Base-by-base conservation (phyloP, 148 eudicot genomes). In the Vaccinium corymbosum region DNA sequence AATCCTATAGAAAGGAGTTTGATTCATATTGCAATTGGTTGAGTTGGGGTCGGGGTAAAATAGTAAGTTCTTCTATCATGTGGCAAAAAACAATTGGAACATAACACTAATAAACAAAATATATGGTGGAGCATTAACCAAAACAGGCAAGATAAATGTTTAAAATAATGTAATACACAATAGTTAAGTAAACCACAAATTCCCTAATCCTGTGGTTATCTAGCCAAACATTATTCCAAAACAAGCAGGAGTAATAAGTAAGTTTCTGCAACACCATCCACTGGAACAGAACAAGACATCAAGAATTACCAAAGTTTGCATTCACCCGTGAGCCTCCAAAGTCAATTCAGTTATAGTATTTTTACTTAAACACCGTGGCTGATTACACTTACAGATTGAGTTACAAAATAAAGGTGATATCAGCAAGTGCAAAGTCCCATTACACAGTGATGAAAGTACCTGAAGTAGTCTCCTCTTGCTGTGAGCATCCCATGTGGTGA, bases 401-500 rank as follows among this genome's bases (percentile, higher is more conserved):
- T 8, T 32, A 80, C 64, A 1, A 32, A 12, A 15, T 51, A 57
- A 59, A 16, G 20, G 12, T 62, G 53, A 80, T 80, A 64, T 51
- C 57, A 66, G 64, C 64, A 51, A 15, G 81, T 22, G 42, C 51
- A 72, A 80, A 80, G 4, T 80, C 56, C 20, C n/a, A 53, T 6
- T 27, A 79, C 81, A 35, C 74, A 38, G 35, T 61, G 74, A 85
- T n/a, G 84, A 50, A 73, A 70, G 56, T 91, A 95, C 99, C 94
- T 94, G 94, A 15, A 87, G 50, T 48, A 97, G 68, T 84, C 95
- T 90, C 88, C 62, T 93, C 87, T 85, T 93, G 88, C 89, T 88
- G 82, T 48, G 89, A 80, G 92, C 91, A 88, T 97, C 93, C 99
- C 99, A 97, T 32, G 89, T 86, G 35, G 90, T 86, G 77, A 92